Base-by-base conservation (phyloP, 306 rosid species). In the Boehmeria nivea region DNA sequence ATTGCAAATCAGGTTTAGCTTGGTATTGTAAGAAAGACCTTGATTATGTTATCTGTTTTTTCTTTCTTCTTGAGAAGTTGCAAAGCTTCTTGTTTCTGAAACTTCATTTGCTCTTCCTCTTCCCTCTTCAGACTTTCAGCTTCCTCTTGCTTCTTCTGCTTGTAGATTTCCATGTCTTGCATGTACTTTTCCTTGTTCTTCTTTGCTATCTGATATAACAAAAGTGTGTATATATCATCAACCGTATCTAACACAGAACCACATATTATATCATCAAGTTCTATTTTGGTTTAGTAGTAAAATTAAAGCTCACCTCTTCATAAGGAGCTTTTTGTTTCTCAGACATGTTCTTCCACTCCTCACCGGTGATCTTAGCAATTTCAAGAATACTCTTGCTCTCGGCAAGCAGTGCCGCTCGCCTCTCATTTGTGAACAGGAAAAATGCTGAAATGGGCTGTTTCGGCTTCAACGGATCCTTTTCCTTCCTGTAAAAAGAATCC, bases 381-480 rank as follows among this genome's bases (percentile, higher is more conserved):
- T 87, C 99, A 4, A 69, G 3, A 37, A 81, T 46, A 31, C 65
- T 72, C 70, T 82, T 91, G 61, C 79, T 80, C 57, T 74, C 89
- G 0, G 81, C 83, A 39, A 57, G 48, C 49, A 91, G 74, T 40
- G 82, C 78, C 4, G 89, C 65, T 21, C 96, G 67, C 70, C 93
- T 82, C 55, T 82, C 96, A 19, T 75, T 87, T 21, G 95, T 67
- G 72, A 66, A 91, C 58, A 91, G 21, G 68, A 87, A 76, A 75
- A 76, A 91, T 6, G 93, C 84, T 25, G 99, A 84, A 81, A 85
- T 27, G 9, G 99, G 96, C 0, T 85, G 95, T 76, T 87, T 91
- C 40, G 99, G 99, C 54, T 87, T 91, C 95, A 77, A 59, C 15
- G 96, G 96, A 67, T 91, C 96, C 78, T 75, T 91, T 44, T 78